Conservation (phyloP, 768 basidiomycete genomes). For the Mycena vitilis region DNA sequence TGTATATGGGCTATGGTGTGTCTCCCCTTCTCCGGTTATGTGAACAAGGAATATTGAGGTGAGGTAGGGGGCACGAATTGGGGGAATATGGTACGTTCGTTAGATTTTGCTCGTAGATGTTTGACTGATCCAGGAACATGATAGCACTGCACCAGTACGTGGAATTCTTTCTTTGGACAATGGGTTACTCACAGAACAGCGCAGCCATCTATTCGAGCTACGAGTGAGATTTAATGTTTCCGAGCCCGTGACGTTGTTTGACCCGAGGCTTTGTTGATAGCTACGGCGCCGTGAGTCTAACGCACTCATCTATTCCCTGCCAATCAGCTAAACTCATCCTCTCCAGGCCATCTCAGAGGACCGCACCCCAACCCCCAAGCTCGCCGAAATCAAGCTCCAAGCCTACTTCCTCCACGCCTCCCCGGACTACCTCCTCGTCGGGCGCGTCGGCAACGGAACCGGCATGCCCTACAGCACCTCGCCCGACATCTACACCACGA, state of each 20-base stretch:
- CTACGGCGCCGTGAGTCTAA: slow-evolving; percentile 43
- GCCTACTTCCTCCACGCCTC: slow-evolving; percentile 74
- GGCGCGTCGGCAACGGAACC: slow-evolving; percentile 66
- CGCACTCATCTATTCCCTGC: too few species aligned
- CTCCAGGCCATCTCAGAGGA: slow-evolving; percentile 63
- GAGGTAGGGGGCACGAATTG: slow-evolving; percentile 50
- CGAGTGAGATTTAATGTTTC: too few species aligned
- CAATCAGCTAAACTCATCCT: too few species aligned
- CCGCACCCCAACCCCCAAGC: slow-evolving; percentile 66
- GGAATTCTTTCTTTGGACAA: too few species aligned
- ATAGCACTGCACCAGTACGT: slow-evolving; percentile 33
- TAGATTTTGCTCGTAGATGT: too few species aligned
- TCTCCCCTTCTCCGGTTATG: too few species aligned
- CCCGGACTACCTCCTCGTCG: slow-evolving; percentile 72
- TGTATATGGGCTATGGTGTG: slow-evolving; percentile 53
- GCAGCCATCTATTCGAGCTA: slow-evolving; percentile 51
- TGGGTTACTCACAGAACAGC: not conserved
- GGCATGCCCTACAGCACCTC: slow-evolving; percentile 50
- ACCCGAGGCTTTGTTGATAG: too few species aligned
- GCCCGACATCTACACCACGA: slow-evolving; percentile 59
- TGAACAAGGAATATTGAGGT: too few species aligned
- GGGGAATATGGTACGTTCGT: slow-evolving; percentile 45
- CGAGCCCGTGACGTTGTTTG: too few species aligned
- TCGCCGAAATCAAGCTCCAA: slow-evolving; percentile 73
- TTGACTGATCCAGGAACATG: too few species aligned